Base-by-base conservation (phyloP, 805 yeast genomes). In the Saccharomycopsis sp. region DNA sequence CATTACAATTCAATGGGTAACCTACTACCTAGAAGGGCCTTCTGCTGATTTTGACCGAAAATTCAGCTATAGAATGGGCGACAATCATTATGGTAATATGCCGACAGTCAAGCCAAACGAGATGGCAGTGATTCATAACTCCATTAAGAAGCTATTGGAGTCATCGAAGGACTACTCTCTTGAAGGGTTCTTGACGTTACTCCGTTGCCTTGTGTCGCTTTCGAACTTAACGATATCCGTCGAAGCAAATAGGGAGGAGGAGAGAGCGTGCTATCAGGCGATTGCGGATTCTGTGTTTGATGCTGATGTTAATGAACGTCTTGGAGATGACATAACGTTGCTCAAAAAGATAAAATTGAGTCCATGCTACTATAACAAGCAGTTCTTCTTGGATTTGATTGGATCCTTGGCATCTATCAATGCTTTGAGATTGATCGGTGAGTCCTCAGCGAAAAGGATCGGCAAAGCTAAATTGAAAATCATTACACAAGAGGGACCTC, bases 1-100 rank as follows among this genome's bases (percentile, higher is more conserved):
- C 18, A 76, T 80, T 2, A 79, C 95, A 0, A 74, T 90, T 57
- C 95, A 87, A 69, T 88, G 95, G 95, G 76, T 85, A 53, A 83
- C 87, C 57, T 87, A 83, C 64, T 87, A 74, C 63, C 64, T 86
- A n/a, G 76, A 83, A 65, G 92, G 92, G 0, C 80, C 82, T 12
- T 72, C 83, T 0, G 75, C 73, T 3, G 66, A 70, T 34, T 71
- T 68, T 51, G 67, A 66, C 62, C 69, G 68, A 29, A 68, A 64
- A 34, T 64, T 68, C n/a, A 50, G 37, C 48, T 60, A 60, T 46
- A 50, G 50, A n/a, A 34, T 54, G 1, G 48, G 48, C 16, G 53
- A 51, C 34, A 23, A 7, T 23, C 56, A 52, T 29, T 56, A 56
- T 50, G 62, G 62, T 8, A 71, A 55, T 67, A 54, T 68, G 70